Evolutionary conservation across 225 moss, liverwort and hornwort genomes (phyloP).

Genomic region (Physcomitrellopsis africana): DNA sequence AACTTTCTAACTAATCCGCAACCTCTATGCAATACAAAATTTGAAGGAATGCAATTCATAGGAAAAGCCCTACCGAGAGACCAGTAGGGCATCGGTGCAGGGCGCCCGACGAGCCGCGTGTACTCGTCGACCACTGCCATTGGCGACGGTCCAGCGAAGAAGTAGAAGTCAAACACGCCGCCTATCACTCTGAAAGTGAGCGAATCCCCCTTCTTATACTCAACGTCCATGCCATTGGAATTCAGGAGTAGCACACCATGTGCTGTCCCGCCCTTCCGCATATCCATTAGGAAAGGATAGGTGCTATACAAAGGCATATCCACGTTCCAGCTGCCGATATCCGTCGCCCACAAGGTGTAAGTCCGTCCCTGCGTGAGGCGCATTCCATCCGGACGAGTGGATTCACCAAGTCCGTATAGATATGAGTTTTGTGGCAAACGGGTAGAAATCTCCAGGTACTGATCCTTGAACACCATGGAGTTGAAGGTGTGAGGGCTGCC

Average conservation of each 20-base stretch:
- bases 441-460: conserved; percentile 81
- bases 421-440: conserved; percentile 51
- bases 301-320: conserved; percentile 69
- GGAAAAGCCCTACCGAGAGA: conserved; percentile 49
- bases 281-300: conserved; percentile 71
- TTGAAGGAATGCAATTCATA: neutral
- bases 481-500: conserved; percentile 20
- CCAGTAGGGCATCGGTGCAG: conserved; percentile 92
- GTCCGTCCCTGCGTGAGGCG: conserved; percentile 46
- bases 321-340: conserved; percentile 49
- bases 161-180: conserved; percentile 81
- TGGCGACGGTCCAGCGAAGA: conserved; percentile 77
- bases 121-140: conserved; percentile 61
- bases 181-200: conserved; percentile 74
- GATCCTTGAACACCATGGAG: conserved; percentile 77
- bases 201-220: conserved; percentile 41
- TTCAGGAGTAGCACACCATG: conserved; percentile 74
- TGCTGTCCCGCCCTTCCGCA: conserved; percentile 59
- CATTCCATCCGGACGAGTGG: conserved; percentile 77
- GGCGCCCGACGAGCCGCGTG: conserved; percentile 72
- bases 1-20: too few species aligned
- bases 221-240: conserved; percentile 89
- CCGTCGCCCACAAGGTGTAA: conserved; percentile 81
- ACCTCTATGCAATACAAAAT: neutral
- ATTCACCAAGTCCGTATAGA: conserved; percentile 80